Conservation (phyloP, 805 yeast genomes). For the Monosporozyma siamensis region DNA sequence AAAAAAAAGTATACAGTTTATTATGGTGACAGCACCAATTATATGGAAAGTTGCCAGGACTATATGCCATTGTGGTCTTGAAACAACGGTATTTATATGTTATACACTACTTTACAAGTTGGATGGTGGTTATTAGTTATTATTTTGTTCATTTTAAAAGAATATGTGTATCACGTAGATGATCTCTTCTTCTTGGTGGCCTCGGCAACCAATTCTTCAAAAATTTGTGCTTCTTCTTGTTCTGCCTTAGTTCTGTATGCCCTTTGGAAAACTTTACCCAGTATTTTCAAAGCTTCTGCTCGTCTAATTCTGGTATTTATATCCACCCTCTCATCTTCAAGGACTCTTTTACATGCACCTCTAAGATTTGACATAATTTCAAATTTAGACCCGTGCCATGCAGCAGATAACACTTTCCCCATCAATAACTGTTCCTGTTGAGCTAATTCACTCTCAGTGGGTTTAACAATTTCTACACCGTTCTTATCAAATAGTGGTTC, state of each 20-base stretch:
- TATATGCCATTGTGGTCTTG: too few species aligned
- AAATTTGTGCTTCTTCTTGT: conserved; percentile 67
- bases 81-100: too few species aligned
- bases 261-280: conserved; percentile 54
- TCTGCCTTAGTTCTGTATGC: conserved; percentile 57
- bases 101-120: too few species aligned
- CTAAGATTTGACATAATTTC: conserved; percentile 68
- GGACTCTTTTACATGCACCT: conserved; percentile 56
- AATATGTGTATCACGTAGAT: background rate
- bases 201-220: conserved; percentile 59
- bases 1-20: too few species aligned
- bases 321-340: conserved; percentile 47
- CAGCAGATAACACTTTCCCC: conserved; percentile 75
- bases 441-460: conserved; percentile 54
- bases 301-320: conserved; percentile 42
- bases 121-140: too few species aligned
- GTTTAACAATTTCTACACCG: conserved; percentile 48
- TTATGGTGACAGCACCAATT: too few species aligned
- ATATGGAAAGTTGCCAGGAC: too few species aligned
- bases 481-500: conserved; percentile 37
- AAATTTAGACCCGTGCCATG: conserved; percentile 75
- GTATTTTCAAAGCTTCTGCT: conserved; percentile 50
- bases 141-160: too few species aligned
- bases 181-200: conserved; percentile 36
- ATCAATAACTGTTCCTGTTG: conserved; percentile 64